These are phyloP conservation scores for Mycena sp. DNA, from an alignment of 1,284 basidiomycete genomes.

Conservation along the genomic window DNA sequence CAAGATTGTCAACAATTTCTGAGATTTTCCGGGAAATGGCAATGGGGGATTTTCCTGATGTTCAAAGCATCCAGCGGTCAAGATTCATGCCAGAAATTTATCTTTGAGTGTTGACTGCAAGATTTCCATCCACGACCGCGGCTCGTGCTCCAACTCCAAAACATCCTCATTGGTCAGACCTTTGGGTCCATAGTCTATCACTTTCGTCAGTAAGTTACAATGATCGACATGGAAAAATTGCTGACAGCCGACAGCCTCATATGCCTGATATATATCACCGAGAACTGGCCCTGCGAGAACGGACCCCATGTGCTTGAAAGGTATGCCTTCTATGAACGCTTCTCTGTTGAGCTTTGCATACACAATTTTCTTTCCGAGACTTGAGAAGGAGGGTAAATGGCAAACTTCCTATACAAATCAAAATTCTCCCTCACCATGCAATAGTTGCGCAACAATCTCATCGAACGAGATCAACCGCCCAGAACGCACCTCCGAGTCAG, in stretches of 20 bases:
- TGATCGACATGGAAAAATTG: background rate
- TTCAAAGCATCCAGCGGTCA: too few species aligned
- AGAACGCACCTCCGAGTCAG: background rate
- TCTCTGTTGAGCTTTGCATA: background rate
- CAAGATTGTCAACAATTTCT: too few species aligned
- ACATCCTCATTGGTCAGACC: background rate
- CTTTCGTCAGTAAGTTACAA: background rate
- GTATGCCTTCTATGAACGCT: background rate
- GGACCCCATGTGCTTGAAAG: background rate
- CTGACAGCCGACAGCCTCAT: background rate
- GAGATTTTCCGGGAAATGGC: too few species aligned
- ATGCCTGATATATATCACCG: background rate
- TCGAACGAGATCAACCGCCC: conserved; percentile 3
- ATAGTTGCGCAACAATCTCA: background rate
- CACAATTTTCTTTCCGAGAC: background rate
- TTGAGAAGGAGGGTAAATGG: too few species aligned
- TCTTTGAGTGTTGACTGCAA: background rate
- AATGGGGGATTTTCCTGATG: too few species aligned
- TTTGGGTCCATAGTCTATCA: background rate
- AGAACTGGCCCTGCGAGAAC: too few species aligned
- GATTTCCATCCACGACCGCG: background rate
- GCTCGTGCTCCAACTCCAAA: background rate
- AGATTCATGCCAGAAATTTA: background rate
- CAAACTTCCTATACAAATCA: too few species aligned
- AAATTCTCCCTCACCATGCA: background rate